Conservation (phyloP, 2,329 filamentous ascomycete species). For the Alternaria hordeiaustralica region DNA sequence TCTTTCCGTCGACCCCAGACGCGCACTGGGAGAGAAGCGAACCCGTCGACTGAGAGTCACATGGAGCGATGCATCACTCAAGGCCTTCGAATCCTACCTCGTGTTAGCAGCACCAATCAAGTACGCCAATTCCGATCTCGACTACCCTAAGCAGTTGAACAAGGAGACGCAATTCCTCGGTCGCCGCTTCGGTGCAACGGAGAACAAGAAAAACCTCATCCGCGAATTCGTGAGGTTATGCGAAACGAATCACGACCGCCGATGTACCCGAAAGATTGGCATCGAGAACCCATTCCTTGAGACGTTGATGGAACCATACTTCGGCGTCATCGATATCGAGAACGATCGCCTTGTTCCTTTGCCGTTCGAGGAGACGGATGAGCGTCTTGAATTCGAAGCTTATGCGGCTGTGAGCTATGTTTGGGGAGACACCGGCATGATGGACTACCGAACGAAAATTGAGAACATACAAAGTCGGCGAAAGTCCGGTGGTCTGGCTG, state of each 20-base stretch:
- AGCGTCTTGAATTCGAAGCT: rapidly evolving
- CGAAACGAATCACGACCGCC: not conserved
- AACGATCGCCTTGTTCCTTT: not conserved
- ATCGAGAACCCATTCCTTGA: not conserved
- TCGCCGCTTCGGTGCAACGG: not conserved
- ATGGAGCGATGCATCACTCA: not conserved
- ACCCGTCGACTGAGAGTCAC: not conserved
- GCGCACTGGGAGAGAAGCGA: not conserved
- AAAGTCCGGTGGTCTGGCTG: not conserved
- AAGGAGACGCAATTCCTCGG: not conserved
- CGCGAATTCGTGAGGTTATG: not conserved
- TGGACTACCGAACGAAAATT: not conserved
- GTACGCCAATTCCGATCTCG: not conserved
- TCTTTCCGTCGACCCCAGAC: rapidly evolving
- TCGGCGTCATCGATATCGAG: not conserved
- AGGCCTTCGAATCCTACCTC: not conserved
- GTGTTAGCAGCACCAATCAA: not conserved
- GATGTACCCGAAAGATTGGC: not conserved
- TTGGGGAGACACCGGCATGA: not conserved
- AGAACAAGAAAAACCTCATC: not conserved
- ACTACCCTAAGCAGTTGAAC: not conserved
- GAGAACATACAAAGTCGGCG: not conserved
- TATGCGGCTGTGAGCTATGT: not conserved
- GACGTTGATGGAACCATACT: not conserved
- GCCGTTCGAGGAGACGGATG: not conserved